A percentile compares a stretch with the other conserved stretches of the same genome.
Conservation (phyloP, 2,329 filamentous ascomycete species). For the Aspergillus intermedius region DNA sequence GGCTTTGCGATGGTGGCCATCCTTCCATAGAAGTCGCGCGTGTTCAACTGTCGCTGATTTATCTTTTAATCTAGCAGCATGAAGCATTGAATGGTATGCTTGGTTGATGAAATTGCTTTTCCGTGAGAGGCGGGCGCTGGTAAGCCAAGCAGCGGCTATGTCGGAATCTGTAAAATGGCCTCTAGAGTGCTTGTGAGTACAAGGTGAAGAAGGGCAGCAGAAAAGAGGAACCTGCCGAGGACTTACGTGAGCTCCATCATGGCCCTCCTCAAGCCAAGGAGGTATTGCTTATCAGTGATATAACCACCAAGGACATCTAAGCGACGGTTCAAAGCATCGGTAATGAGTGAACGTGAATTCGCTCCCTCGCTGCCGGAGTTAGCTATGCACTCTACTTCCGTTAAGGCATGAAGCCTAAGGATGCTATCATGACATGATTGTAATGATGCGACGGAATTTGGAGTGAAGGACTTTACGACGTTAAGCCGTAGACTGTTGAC, state of each 20-base stretch:
- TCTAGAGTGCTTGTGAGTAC: slow-evolving; percentile 16
- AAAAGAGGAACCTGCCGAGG: neutral
- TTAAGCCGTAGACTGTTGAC: slow-evolving; percentile 62
- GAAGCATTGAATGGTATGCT: slow-evolving; percentile 88
- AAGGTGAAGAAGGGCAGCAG: neutral
- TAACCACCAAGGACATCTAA: slow-evolving; percentile 86
- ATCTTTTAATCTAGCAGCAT: slow-evolving; percentile 77
- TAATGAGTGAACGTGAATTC: slow-evolving; percentile 20
- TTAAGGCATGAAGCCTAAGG: slow-evolving; percentile 77
- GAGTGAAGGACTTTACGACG: slow-evolving; percentile 67
- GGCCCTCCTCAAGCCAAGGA: slow-evolving; percentile 78
- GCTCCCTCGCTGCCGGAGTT: slow-evolving; percentile 33
- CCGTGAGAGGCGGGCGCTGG: slow-evolving; percentile 75
- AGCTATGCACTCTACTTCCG: slow-evolving; percentile 76
- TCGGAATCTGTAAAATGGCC: slow-evolving; percentile 62
- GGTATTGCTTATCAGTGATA: slow-evolving; percentile 85
- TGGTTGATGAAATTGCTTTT: slow-evolving; percentile 78
- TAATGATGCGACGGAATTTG: slow-evolving; percentile 70
- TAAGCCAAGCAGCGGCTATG: slow-evolving; percentile 77
- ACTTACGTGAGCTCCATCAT: slow-evolving; percentile 66
- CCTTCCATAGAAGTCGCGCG: slow-evolving; percentile 84
- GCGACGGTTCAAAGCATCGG: slow-evolving; percentile 62
- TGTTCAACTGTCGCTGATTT: slow-evolving; percentile 90
- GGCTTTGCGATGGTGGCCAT: slow-evolving; percentile 87
- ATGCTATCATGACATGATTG: slow-evolving; percentile 79